Percentiles rank a stretch among this genome's conserved stretches.
phyloP scores from a whole-genome alignment of 495 filamentous ascomycete species.

The Aspergillus diversus region DNA sequence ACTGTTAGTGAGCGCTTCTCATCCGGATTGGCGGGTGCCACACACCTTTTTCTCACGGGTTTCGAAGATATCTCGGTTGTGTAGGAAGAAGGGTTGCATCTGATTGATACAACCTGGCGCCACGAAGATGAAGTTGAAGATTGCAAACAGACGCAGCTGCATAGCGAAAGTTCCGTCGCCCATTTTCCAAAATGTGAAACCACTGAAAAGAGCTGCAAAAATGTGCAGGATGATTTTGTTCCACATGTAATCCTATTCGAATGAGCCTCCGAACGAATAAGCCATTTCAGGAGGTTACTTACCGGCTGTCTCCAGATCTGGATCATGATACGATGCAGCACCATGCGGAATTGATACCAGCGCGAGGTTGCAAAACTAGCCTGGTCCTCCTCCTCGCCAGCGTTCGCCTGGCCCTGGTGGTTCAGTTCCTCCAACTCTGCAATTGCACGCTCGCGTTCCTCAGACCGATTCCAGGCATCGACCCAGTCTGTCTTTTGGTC shows the following conservation, averaged over 20 bases:
- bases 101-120: constrained; percentile 85
- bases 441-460: constrained; percentile 61
- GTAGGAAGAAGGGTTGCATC: constrained; percentile 83
- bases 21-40: constrained; percentile 60
- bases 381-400: constrained; percentile 48
- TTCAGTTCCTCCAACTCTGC: constrained; percentile 69
- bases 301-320: constrained; percentile 83
- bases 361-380: constrained; percentile 48
- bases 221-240: constrained; percentile 49
- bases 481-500: constrained; percentile 48
- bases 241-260: constrained; percentile 44
- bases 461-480: constrained; percentile 54
- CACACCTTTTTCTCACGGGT: constrained; percentile 73
- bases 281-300: constrained; percentile 63
- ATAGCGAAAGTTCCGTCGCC: constrained; percentile 43
- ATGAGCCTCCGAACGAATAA: constrained; percentile 33
- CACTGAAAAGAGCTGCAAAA: constrained; percentile 44
- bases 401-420: constrained; percentile 36
- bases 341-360: constrained; percentile 54
- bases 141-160: constrained; percentile 54
- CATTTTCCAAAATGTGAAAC: constrained; percentile 52
- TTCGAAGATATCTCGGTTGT: constrained; percentile 74
- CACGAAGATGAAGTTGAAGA: constrained; percentile 73
- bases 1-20: constrained; percentile 56
- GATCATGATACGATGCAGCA: constrained; percentile 68